phyloP scores from a whole-genome alignment of 768 basidiomycete genomes.

The Phallus indusiatus region DNA sequence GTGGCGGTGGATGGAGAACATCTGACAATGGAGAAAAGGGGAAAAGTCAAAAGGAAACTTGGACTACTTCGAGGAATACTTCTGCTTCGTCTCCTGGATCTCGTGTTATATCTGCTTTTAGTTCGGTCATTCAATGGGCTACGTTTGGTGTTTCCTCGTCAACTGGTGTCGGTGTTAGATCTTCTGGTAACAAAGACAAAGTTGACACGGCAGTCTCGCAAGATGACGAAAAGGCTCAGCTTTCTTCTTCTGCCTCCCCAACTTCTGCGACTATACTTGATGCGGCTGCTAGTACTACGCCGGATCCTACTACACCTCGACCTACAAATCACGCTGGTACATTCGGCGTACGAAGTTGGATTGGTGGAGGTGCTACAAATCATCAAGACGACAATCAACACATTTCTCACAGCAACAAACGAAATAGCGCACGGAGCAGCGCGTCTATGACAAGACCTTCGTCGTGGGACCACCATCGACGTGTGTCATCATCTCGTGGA shows the following conservation, averaged over 20 bases:
- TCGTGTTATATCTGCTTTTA: not conserved
- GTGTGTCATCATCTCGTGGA: not conserved
- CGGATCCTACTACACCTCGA: not conserved
- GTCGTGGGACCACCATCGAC: not conserved
- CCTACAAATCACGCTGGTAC: not conserved
- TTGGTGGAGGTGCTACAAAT: not conserved
- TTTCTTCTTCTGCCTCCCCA: not conserved
- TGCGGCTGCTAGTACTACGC: no score
- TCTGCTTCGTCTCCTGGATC: not conserved
- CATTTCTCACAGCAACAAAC: not conserved
- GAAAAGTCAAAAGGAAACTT: not conserved
- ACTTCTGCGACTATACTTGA: not conserved
- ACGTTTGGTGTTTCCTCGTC: not conserved
- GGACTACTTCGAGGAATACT: not conserved
- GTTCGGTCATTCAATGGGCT: not conserved
- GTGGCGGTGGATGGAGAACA: not conserved
- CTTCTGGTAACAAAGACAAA: not conserved
- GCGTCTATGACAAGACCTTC: not conserved
- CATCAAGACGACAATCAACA: not conserved
- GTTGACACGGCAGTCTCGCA: not conserved
- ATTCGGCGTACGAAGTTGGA: conserved; percentile 6
- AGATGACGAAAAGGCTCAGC: not conserved
- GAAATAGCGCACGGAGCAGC: not conserved
- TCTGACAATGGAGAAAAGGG: not conserved
- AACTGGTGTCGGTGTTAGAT: not conserved